These are phyloP conservation scores for Mycena vulgaris DNA, from an alignment of 768 basidiomycete genomes.

Conservation along the genomic window DNA sequence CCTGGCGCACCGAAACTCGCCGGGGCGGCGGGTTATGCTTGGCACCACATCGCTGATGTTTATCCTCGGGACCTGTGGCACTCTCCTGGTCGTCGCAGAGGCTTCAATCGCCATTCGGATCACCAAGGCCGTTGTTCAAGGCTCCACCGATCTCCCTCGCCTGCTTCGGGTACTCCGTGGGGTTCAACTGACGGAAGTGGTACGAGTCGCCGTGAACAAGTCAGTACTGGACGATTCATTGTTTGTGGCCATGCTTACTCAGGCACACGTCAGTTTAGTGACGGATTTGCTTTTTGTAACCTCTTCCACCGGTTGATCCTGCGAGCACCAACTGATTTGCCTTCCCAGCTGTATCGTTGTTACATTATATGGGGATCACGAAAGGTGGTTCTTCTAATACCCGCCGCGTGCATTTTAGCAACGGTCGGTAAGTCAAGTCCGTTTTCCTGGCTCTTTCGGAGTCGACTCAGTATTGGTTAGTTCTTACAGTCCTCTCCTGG, in stretches of 20 bases:
- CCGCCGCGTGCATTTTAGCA: conserved; percentile 2
- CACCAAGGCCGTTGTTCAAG: not conserved
- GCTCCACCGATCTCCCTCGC: too few species aligned
- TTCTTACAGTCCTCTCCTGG: not conserved
- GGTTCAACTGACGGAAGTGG: not conserved
- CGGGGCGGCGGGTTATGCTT: not conserved
- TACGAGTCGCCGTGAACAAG: not conserved
- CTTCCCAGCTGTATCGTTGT: conserved; percentile 10
- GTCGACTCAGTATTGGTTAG: not conserved
- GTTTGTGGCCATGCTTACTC: too few species aligned
- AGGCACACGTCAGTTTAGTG: not conserved
- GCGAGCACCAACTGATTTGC: not conserved
- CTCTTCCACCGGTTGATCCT: not conserved
- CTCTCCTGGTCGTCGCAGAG: not conserved
- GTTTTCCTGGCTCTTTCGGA: not conserved
- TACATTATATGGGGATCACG: conserved; percentile 9
- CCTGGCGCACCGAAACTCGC: not conserved
- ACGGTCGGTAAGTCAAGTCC: conserved; percentile 9
- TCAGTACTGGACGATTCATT: not conserved
- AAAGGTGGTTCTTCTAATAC: not conserved
- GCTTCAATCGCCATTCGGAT: conserved; percentile 2
- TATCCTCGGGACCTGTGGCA: conserved; percentile 8
- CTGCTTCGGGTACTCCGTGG: not conserved
- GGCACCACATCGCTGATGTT: not conserved
- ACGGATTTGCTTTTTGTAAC: conserved; percentile 15